Conservation (phyloP, 345 rosid genomes). For the Linum trigynum region DNA sequence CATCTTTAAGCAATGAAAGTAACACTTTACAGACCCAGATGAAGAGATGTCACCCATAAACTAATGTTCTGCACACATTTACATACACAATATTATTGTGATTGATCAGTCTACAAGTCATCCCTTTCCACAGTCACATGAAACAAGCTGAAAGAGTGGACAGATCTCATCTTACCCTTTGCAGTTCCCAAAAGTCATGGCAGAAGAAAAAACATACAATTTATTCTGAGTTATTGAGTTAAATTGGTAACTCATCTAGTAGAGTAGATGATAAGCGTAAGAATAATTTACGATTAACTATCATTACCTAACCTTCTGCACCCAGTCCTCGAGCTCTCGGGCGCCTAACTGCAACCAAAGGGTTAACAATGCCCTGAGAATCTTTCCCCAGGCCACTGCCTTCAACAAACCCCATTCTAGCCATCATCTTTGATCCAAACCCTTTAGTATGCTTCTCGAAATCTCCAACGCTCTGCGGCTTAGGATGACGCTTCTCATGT, state of each 20-base stretch:
- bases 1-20: background rate
- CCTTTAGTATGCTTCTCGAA: too few species aligned
- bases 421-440: background rate
- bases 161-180: background rate
- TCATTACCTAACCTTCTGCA: slow-evolving; percentile 31
- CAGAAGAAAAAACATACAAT: background rate
- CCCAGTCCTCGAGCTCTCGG: slow-evolving; percentile 71
- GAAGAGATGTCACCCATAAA: background rate
- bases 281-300: background rate
- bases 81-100: background rate
- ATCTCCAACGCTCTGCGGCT: too few species aligned
- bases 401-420: slow-evolving; percentile 68
- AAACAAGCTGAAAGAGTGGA: background rate
- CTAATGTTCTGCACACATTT: background rate
- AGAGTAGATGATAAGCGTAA: background rate
- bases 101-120: background rate
- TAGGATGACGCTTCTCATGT: too few species aligned
- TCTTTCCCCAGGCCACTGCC: slow-evolving; percentile 73
- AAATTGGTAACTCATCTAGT: background rate
- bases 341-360: slow-evolving; percentile 46
- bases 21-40: background rate
- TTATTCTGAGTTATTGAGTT: too few species aligned
- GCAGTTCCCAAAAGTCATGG: slow-evolving; percentile 6
- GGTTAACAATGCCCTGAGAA: slow-evolving; percentile 67
- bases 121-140: slow-evolving; percentile 5